phyloP scores from a whole-genome alignment of 2,329 filamentous ascomycete genomes.

The Chaetomiaceae sp. region DNA sequence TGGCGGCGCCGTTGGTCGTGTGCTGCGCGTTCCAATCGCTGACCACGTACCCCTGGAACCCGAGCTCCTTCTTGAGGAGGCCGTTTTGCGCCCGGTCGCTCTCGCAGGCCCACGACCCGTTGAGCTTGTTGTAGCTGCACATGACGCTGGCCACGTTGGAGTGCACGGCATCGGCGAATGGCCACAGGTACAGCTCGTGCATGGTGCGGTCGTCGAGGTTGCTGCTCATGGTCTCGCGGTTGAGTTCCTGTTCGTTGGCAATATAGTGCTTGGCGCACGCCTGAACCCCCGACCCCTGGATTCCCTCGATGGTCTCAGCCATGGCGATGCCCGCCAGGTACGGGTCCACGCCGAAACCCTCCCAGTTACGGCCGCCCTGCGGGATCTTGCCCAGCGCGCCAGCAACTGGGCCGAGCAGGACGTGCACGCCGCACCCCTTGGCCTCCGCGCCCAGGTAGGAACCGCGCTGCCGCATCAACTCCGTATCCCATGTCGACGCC shows the following conservation, averaged over 20 bases:
- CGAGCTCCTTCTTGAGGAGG: constrained; percentile 65
- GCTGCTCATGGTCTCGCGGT: constrained; percentile 49
- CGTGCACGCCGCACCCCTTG: constrained; percentile 65
- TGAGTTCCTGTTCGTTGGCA: constrained; percentile 65
- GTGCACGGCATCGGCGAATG: constrained; percentile 64
- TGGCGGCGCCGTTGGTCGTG: constrained; percentile 60
- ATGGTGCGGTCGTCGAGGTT: constrained; percentile 61
- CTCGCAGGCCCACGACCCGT: constrained; percentile 64
- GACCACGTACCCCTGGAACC: constrained; percentile 61
- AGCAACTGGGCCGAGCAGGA: constrained; percentile 70
- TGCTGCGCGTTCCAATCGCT: constrained; percentile 75
- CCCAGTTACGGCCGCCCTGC: constrained; percentile 74
- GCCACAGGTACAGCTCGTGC: constrained; percentile 65
- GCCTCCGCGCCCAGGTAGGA: constrained; percentile 66
- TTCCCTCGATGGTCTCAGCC: constrained; percentile 56
- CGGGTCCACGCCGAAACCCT: constrained; percentile 75
- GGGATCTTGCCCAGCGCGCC: constrained; percentile 72
- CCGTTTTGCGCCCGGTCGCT: constrained; percentile 58
- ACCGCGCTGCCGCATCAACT: constrained; percentile 68
- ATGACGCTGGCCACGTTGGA: constrained; percentile 63
- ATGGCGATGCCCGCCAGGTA: constrained; percentile 64
- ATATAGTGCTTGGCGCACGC: constrained; percentile 58
- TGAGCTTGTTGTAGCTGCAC: constrained; percentile 71
- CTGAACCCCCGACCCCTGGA: constrained; percentile 49
- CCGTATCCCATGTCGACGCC: constrained; percentile 74